Conservation (phyloP, 352 stramenopile genomes). For the Globisporangium yorkense region DNA sequence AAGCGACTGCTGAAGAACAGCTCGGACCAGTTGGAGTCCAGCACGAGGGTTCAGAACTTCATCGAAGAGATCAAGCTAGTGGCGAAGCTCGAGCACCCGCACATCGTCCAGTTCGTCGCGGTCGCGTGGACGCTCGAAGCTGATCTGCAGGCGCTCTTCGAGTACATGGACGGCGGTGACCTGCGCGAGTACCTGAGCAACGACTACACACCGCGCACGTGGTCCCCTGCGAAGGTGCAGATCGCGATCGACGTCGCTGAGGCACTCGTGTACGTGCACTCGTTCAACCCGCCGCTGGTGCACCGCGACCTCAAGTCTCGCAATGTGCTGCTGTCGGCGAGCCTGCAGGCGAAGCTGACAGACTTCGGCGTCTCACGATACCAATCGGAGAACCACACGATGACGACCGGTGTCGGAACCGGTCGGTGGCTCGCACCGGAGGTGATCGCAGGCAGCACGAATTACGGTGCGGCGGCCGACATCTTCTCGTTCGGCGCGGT, state of each 20-base stretch:
- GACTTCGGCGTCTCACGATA: slow-evolving; percentile 25
- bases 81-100: background rate
- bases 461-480: slow-evolving; percentile 22
- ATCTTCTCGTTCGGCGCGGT: slow-evolving; percentile 70
- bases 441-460: too few species aligned
- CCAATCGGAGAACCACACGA: background rate
- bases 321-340: slow-evolving; percentile 20
- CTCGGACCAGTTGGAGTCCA: too few species aligned
- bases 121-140: background rate
- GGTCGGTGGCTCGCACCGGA: background rate
- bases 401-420: background rate
- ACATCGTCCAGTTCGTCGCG: background rate
- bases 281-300: slow-evolving; percentile 13
- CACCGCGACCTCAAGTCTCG: slow-evolving; percentile 17
- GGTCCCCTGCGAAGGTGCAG: background rate
- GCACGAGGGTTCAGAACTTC: too few species aligned
- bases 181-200: background rate
- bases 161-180: background rate
- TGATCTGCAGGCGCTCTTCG: background rate
- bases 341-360: background rate
- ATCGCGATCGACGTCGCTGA: slow-evolving; percentile 19
- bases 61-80: background rate
- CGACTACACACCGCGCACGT: background rate
- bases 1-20: too few species aligned
- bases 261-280: slow-evolving; percentile 23